Evolutionary conservation across 2,329 filamentous ascomycete genomes (phyloP).

Genomic region (Macrophomina tecta): DNA sequence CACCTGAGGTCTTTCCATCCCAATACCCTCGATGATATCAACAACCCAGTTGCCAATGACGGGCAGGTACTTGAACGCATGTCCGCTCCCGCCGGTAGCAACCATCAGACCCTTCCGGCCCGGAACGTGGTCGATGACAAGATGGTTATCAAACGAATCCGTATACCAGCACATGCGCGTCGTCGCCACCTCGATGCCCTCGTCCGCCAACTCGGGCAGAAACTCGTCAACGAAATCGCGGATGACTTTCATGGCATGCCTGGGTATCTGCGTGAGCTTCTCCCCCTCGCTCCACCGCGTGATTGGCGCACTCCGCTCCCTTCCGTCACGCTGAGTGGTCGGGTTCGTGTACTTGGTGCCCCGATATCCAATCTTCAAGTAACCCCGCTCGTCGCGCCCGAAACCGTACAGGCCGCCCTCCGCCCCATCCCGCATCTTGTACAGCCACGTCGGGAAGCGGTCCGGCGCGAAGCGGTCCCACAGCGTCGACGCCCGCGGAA

Average conservation of each 20-base stretch:
- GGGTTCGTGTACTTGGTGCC: slow-evolving; percentile 57
- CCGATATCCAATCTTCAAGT: slow-evolving; percentile 57
- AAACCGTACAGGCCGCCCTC: slow-evolving; percentile 57
- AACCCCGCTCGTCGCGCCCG: slow-evolving; percentile 33
- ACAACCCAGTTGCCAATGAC: slow-evolving; percentile 38
- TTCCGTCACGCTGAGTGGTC: slow-evolving; percentile 44
- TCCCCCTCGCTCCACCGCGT: background rate
- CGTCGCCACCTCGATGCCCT: background rate
- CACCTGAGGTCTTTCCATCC: slow-evolving; percentile 27
- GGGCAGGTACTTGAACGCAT: slow-evolving; percentile 41
- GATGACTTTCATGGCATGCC: slow-evolving; percentile 37
- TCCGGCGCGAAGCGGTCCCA: slow-evolving; percentile 50
- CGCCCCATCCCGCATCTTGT: slow-evolving; percentile 43
- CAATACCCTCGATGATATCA: slow-evolving; percentile 34
- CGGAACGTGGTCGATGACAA: slow-evolving; percentile 36
- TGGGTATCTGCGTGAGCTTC: slow-evolving; percentile 33
- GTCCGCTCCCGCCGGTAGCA: slow-evolving; percentile 38
- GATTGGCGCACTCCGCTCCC: slow-evolving; percentile 26
- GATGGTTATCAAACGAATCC: slow-evolving; percentile 35
- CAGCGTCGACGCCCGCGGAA: slow-evolving; percentile 39
- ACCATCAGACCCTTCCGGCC: slow-evolving; percentile 34
- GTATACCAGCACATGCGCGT: slow-evolving; percentile 30
- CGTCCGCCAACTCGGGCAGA: slow-evolving; percentile 49
- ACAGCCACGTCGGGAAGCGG: slow-evolving; percentile 54
- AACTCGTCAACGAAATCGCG: slow-evolving; percentile 46